Base-by-base conservation (phyloP, 2,329 filamentous ascomycete genomes). In the Colletotrichum cereale region DNA sequence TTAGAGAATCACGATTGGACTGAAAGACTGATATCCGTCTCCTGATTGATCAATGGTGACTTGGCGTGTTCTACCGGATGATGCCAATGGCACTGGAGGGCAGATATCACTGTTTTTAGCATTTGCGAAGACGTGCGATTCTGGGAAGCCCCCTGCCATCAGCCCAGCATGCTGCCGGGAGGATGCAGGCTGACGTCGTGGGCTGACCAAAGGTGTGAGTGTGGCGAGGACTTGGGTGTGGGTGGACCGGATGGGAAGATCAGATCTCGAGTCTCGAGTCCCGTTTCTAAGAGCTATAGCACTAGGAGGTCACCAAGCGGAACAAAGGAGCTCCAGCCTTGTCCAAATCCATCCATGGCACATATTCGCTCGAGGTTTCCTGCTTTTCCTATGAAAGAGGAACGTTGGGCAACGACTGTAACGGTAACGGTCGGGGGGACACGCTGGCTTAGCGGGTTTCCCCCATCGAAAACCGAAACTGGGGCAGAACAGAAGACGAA, bases 1-100 rank as follows among this genome's bases (percentile, higher is more conserved):
- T 62, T 69, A 73, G 72, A 73, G 68, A 71, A 71, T 72, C 52
- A 73, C 47, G 61, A 72, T 62, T 72, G 69, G 64, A 64, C 69
- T 69, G 65, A 31, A 60, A 58, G 26, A 50, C 42, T 69, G 24
- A 53, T 67, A 31, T 50, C 31, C 8, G 11, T 18, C 34, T 18
- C 6, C 29, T n/a, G n/a, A 26, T 26, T 18, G 42, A 63, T 48
- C 53, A 24, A 12, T 10, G 3, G 36, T 57, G 62, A 42, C 42
- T 42, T 36, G 21, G 34, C 16, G 24, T 12, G 7, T 38, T 58
- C 5, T 56, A 21, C 40, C n/a, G 16, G 16, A 21, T 48, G 34
- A 21, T 47, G 48, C 34, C 48, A 31, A 31, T 16, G 21, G 34
- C 8, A 24, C 40, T 55, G 52, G 50, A 12, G 12, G 44, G 52